A percentile compares a stretch with the other conserved stretches of the same genome.
Evolutionary conservation across 352 stramenopile genomes (phyloP).

Genomic region (Phytophthora pluvialis): DNA sequence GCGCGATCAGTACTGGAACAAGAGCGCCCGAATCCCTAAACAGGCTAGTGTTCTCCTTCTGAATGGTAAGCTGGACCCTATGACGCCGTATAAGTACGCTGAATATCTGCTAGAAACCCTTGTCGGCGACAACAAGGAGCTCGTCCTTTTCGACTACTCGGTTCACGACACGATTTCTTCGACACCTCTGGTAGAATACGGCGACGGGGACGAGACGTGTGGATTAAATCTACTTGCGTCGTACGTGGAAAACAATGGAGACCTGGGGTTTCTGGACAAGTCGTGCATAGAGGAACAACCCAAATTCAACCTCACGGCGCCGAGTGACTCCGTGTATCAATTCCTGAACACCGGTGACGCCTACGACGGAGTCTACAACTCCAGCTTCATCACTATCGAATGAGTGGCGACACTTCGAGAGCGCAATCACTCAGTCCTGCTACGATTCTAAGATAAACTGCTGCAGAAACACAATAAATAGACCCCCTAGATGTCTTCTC

Average conservation of each 20-base stretch:
- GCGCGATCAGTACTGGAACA: conserved; percentile 60
- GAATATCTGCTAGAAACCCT: conserved; percentile 36
- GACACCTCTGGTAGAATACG: conserved; percentile 32
- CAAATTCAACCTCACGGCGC: conserved; percentile 31
- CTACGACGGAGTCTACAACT: conserved; percentile 42
- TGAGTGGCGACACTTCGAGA: no score
- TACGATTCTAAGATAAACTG: no score
- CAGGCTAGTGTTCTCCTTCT: conserved; percentile 49
- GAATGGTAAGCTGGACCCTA: conserved; percentile 48
- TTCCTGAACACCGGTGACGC: conserved; percentile 42
- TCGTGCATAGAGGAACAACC: conserved; percentile 38
- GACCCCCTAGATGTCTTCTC: no score
- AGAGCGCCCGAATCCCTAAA: conserved; percentile 38
- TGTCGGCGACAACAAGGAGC: conserved; percentile 38
- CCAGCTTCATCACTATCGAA: conserved; percentile 1
- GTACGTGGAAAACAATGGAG: conserved; percentile 42
- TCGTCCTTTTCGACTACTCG: conserved; percentile 52
- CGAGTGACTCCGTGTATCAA: neutral
- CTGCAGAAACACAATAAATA: no score
- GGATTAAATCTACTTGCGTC: conserved; percentile 46
- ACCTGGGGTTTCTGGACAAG: conserved; percentile 42
- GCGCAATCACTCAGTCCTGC: no score
- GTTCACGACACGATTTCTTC: conserved; percentile 42
- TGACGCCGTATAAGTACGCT: conserved; percentile 56
- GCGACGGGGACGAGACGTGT: conserved; percentile 33